Conservation (phyloP, 306 rosid genomes). For the Erythrophleum fordii region DNA sequence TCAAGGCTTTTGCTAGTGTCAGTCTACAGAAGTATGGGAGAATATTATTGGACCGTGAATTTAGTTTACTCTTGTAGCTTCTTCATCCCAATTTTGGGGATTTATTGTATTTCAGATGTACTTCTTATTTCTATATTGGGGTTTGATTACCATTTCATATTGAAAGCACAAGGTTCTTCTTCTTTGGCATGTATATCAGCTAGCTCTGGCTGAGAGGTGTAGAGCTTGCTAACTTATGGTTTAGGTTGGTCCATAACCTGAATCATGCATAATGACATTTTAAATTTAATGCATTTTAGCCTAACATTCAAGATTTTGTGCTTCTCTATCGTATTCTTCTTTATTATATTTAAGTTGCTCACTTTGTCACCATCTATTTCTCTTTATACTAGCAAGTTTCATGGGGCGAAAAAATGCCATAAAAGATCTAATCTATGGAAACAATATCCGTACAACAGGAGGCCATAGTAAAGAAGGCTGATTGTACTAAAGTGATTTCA, state of each 20-base stretch:
- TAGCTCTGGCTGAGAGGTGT: neutral
- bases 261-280: neutral
- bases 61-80: neutral
- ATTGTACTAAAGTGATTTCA: neutral
- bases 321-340: neutral
- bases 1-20: neutral
- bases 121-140: neutral
- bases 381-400: neutral
- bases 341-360: neutral
- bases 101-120: neutral
- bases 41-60: constrained; percentile 1
- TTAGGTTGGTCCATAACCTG: neutral
- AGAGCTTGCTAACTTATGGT: neutral
- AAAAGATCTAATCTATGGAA: neutral
- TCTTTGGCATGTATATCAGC: neutral
- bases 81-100: neutral
- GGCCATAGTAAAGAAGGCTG: neutral
- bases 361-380: neutral
- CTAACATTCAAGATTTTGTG: neutral
- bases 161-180: neutral
- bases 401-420: neutral
- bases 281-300: neutral
- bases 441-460: neutral
- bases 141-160: neutral
- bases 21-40: neutral